Evolutionary conservation across 345 rosid genomes (phyloP), one percentile per base, ranked within the genome.

Genomic region (Alliaria petiolata): DNA sequence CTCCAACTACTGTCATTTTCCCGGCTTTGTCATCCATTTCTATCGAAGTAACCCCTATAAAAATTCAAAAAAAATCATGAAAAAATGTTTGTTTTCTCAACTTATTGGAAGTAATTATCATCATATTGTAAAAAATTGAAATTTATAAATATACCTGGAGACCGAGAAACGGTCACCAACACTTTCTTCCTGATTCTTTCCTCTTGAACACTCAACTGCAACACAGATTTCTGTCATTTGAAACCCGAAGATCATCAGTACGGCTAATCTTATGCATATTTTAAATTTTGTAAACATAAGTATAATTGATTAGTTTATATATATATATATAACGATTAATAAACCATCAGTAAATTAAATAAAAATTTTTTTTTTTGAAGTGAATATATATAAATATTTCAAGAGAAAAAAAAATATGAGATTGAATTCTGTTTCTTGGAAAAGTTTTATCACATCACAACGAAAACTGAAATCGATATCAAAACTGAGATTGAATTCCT

Each of bases 1-100:
- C 82, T 44, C 93, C 93, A 7, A 72, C 71, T 30, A 86, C 71
- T 1, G 93, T 90, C 80, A 87, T 19, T 66, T 87, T 85, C 65
- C 79, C 78, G n/a, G 87, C 85, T 81, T 89, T 86, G 74, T 76
- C 72, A 59, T 89, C 91, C 66, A 85, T 17, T 43, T 82, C 8
- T 17, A 87, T 57, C 1, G 91, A 84, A 11, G 76, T 79, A 31
- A 89, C 86, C 61, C 91, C 78, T n/a, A n/a, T 71, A 49, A 11
- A n/a, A n/a, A n/a, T n/a, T n/a, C n/a, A n/a, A 16, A 5, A 20
- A 20, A 20, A 55, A 11, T n/a, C 22, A 2, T 20, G n/a, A 43
- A 36, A 7, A 22, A 6, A 47, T 47, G 14, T 61, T 50, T 14
- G 8, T 39, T 40, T 47, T 0, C 12, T 3, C 3, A n/a, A 25